A percentile compares a stretch with the other conserved stretches of the same genome.
Conservation (phyloP, 1,284 basidiomycete species). For the Naganishia albida region DNA sequence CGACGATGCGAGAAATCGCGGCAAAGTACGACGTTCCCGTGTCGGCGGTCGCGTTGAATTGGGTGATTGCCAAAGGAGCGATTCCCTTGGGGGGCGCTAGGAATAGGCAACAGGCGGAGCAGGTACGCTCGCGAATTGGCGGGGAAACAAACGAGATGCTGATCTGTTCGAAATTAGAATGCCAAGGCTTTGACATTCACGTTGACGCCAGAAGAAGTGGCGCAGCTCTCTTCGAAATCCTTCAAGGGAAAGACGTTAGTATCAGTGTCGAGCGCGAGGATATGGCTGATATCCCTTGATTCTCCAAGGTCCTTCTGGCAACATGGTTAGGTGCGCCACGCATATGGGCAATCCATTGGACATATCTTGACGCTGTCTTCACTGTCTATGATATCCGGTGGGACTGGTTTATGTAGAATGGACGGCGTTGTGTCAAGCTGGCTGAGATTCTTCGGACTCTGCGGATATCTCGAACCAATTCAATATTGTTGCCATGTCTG, state of each 20-base stretch:
- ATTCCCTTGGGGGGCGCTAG: slow-evolving; percentile 53
- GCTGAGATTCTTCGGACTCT: too few species aligned
- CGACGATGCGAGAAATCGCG: slow-evolving; percentile 43
- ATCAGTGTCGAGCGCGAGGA: not conserved
- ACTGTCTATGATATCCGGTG: too few species aligned
- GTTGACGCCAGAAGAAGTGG: slow-evolving; percentile 38
- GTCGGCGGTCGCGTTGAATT: slow-evolving; percentile 50
- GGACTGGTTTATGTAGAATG: too few species aligned
- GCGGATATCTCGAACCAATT: not conserved
- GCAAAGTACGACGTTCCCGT: slow-evolving; percentile 44
- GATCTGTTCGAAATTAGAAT: slow-evolving; percentile 34
- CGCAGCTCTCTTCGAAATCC: slow-evolving; percentile 34
- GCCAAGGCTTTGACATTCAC: slow-evolving; percentile 41
- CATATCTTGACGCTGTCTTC: too few species aligned
- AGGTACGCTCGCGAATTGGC: slow-evolving; percentile 35
- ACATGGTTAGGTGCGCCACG: slow-evolving; percentile 33
- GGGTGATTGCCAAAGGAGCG: slow-evolving; percentile 52
- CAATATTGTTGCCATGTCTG: not conserved
- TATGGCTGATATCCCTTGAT: not conserved
- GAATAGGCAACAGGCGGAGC: slow-evolving; percentile 47
- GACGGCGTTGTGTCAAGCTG: too few species aligned
- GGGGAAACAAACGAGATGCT: not conserved
- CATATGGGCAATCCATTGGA: not conserved
- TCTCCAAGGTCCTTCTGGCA: slow-evolving; percentile 38
- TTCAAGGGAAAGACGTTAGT: slow-evolving; percentile 42